Evolutionary conservation across 2,329 filamentous ascomycete genomes (phyloP).

Genomic region (Cadophora gregata): DNA sequence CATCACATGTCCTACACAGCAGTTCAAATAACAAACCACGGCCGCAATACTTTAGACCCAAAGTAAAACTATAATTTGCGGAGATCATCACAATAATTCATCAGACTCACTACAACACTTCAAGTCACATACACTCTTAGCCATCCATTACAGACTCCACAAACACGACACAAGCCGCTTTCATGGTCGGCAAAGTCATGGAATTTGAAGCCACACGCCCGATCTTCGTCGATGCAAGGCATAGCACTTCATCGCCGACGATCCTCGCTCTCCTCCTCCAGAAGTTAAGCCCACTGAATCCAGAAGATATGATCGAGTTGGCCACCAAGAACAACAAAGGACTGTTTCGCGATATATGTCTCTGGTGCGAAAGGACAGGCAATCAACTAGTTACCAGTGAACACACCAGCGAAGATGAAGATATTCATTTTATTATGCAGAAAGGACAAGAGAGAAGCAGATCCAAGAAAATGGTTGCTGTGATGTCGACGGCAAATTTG

Average conservation of each 20-base stretch:
- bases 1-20: background rate
- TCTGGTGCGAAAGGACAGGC: conserved; percentile 21
- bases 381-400: conserved; percentile 20
- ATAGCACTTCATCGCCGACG: background rate
- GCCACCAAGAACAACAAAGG: conserved; percentile 21
- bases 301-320: conserved; percentile 23
- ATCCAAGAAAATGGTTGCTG: background rate
- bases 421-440: conserved; percentile 21
- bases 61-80: background rate
- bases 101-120: background rate
- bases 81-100: background rate
- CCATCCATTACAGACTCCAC: background rate
- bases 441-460: conserved; percentile 11
- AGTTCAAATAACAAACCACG: background rate
- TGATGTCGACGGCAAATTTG: background rate
- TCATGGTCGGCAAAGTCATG: background rate
- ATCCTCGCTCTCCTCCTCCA: background rate
- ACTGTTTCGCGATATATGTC: conserved; percentile 17
- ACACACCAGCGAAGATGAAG: conserved; percentile 11
- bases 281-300: conserved; percentile 17
- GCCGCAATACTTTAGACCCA: background rate
- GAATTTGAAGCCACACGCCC: conserved; percentile 17
- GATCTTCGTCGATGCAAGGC: background rate
- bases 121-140: background rate
- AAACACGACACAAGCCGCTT: background rate